Base-by-base conservation (phyloP, 345 rosid species). In the Corchorus olitorius region DNA sequence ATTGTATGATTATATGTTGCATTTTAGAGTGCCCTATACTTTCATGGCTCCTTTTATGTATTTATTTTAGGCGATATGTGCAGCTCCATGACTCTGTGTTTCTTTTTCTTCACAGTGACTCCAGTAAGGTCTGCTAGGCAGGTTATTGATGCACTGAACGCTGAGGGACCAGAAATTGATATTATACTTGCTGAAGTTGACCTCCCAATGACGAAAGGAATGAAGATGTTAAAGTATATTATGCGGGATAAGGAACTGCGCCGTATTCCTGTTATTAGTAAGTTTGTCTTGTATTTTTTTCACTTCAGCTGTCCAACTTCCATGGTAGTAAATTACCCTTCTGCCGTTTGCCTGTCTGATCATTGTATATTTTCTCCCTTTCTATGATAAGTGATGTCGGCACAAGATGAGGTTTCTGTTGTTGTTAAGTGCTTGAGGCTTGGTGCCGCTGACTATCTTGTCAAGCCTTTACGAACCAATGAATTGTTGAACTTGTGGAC, bases 211-310 rank as follows among this genome's bases (percentile, higher is more conserved):
- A 81, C 83, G 59, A 96, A 96, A 83, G 99, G 99, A 86, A 85
- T 91, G 92, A 96, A 96, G 88, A 85, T 93, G 97, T 82, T 96
- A 76, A 96, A 93, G 86, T 93, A 96, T 83, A 92, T 96, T 69
- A 85, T 87, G 5, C 88, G 93, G 66, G 91, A 96, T 85, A 92
- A 92, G 79, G 94, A 89, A 65, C 87, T 96, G 70, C 87, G 82
- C 16, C 94, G 91, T 67, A 96, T 96, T 82, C 99, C 99, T 74
- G 97, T 96, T 61, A 96, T 96, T 79, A 96, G 99, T 96, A 87
- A 87, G 98, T 84, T 77, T 82, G 39, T 67, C 46, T 56, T 79
- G 16, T 22, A 49, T 61, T 54, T 8, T 8, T 60, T 73, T 66
- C 71, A 19, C 74, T 16, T 64, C 62, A 53, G n/a, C 4, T 8